Evolutionary conservation across 345 rosid species (phyloP).

Genomic region (Hibiscus trionum): DNA sequence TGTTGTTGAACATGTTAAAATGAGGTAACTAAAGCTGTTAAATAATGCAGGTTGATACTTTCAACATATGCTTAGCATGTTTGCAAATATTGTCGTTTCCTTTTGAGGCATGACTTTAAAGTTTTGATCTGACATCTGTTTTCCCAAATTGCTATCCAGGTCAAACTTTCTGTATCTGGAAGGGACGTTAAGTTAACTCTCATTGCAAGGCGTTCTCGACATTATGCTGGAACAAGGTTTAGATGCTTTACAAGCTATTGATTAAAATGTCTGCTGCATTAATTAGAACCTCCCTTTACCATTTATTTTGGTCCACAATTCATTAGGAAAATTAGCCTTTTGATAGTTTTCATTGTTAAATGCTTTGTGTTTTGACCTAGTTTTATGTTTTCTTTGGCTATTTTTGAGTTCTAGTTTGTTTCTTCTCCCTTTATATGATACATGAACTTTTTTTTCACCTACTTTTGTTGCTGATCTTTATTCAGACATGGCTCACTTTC

Average conservation of each 20-base stretch:
- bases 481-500: slow-evolving; percentile 11
- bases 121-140: background rate
- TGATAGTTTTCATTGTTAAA: background rate
- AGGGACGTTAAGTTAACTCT: slow-evolving; percentile 62
- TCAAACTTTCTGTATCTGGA: slow-evolving; percentile 52
- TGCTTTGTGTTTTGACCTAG: background rate
- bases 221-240: slow-evolving; percentile 98
- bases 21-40: background rate
- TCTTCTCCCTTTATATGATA: background rate
- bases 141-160: slow-evolving; percentile 38
- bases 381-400: background rate
- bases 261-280: slow-evolving; percentile 2
- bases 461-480: slow-evolving; percentile 7
- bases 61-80: background rate
- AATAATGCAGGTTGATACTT: background rate
- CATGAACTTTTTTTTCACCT: background rate
- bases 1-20: background rate
- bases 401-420: background rate
- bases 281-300: background rate
- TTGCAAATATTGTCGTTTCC: background rate
- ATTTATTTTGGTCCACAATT: background rate
- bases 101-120: slow-evolving; percentile 4
- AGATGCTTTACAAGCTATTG: background rate
- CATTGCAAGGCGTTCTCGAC: slow-evolving; percentile 85
- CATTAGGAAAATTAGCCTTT: background rate